Percentiles rank a stretch among this genome's conserved stretches.
phyloP scores from a whole-genome alignment of 306 rosid species.

The Spatholobus suberectus region DNA sequence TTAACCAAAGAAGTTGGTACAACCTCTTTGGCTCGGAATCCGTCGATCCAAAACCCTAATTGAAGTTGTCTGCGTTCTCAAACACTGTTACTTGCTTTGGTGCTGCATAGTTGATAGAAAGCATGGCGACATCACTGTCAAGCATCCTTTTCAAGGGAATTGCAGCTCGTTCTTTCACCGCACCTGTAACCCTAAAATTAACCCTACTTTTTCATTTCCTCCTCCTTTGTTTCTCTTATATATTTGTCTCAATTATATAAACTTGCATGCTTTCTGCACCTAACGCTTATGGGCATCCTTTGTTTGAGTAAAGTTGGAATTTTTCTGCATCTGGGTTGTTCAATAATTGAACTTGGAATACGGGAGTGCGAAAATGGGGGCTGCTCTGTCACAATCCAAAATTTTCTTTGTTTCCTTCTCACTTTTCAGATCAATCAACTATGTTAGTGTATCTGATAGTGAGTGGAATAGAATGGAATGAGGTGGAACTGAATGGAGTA shows the following conservation, averaged over 20 bases:
- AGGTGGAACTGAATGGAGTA: background rate
- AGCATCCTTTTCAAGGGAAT: conserved; percentile 46
- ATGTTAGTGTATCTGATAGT: background rate
- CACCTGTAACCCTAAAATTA: conserved; percentile 10
- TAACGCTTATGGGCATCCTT: background rate
- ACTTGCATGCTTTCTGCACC: conserved; percentile 1
- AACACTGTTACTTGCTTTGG: background rate
- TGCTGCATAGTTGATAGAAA: background rate
- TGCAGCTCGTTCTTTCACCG: conserved; percentile 38
- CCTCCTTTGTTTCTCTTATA: background rate
- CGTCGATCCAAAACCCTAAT: background rate
- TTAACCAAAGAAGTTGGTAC: background rate
- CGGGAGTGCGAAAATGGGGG: no score
- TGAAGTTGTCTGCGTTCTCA: background rate
- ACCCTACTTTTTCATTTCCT: background rate
- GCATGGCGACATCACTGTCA: conserved; percentile 37
- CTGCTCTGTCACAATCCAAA: background rate
- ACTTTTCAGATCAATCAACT: background rate
- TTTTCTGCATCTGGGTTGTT: no score
- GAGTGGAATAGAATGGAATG: background rate
- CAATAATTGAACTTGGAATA: no score
- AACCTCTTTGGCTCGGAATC: background rate
- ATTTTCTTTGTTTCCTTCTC: background rate
- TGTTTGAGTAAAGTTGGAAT: background rate
- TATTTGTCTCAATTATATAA: background rate